A percentile compares a stretch with the other conserved stretches of the same genome.
Evolutionary conservation across 352 stramenopile genomes (phyloP).

Genomic region (Phytopythium delawarense): DNA sequence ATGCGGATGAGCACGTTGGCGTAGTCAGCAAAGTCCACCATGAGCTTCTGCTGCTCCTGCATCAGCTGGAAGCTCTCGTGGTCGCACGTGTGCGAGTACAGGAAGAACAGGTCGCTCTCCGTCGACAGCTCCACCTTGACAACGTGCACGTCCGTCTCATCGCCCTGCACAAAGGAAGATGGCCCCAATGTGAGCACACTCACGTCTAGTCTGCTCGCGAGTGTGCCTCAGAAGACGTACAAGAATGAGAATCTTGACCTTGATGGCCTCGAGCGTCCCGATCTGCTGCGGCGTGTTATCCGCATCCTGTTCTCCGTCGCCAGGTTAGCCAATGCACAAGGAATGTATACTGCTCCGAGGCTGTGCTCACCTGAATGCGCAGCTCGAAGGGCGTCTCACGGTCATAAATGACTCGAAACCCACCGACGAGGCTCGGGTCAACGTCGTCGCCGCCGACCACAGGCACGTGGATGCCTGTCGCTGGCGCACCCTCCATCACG

Average conservation of each 20-base stretch:
- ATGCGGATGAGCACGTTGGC: slow-evolving; percentile 92
- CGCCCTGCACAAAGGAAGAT: slow-evolving; percentile 36
- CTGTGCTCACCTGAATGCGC: slow-evolving; percentile 65
- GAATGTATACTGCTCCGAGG: no score
- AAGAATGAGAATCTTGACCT: slow-evolving; percentile 92
- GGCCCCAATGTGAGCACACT: background rate
- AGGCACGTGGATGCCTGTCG: slow-evolving; percentile 32
- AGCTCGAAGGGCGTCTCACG: slow-evolving; percentile 90
- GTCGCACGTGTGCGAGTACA: slow-evolving; percentile 90
- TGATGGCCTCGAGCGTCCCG: slow-evolving; percentile 92
- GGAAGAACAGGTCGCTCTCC: slow-evolving; percentile 93
- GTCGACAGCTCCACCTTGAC: slow-evolving; percentile 90
- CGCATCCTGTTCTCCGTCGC: slow-evolving; percentile 30
- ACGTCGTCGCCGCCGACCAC: slow-evolving; percentile 57
- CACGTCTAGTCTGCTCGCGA: no score
- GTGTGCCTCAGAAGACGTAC: slow-evolving; percentile 16
- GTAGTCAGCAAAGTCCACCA: slow-evolving; percentile 95
- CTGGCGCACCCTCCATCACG: slow-evolving; percentile 1
- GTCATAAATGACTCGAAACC: slow-evolving; percentile 89
- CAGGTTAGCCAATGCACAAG: background rate
- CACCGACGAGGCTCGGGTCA: slow-evolving; percentile 76
- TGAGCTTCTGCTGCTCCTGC: slow-evolving; percentile 94
- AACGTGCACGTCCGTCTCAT: slow-evolving; percentile 77
- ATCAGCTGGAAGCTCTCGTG: slow-evolving; percentile 84
- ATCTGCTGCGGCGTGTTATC: slow-evolving; percentile 88